Evolutionary conservation across 2,329 filamentous ascomycete genomes (phyloP), one percentile per base, ranked within the genome.

Genomic region (Cercospora canescens): DNA sequence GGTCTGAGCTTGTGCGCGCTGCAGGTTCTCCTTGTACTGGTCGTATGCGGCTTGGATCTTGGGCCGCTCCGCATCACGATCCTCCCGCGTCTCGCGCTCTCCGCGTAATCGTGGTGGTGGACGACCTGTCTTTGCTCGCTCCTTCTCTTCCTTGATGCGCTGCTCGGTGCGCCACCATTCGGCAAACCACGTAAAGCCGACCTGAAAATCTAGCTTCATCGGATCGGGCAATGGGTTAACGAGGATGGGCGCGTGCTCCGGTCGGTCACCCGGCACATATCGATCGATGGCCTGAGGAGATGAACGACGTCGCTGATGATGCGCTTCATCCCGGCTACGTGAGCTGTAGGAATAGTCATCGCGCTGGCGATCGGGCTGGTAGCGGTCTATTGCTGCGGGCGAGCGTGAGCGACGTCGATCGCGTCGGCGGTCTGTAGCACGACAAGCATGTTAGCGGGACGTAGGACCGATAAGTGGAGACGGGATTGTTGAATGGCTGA

Each of bases 91-190:
- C 72, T 92, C 89, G 18, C 88, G 86, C 52, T 88, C 81, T 21
- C 87, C 88, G 66, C 89, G 88, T 4, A 87, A 79, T 14, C 87
- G 83, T 14, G 71, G 71, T 28, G 88, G 87, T 11, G 88, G 85
- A 37, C 89, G 86, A 30, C 91, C 91, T 48, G 88, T 89, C 68
- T 88, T 88, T 28, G 83, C 82, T 34, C 89, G 87, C 74, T 94
- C 91, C 73, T 89, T 91, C 67, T 94, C 91, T 59, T 94, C 91
- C 78, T 93, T 94, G 75, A 94, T 90, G 74, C 89, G 89, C 77
- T 94, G 91, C 72, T 94, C 92, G 70, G 89, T 84, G 67, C 91
- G 87, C 91, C 91, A 94, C 91, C 91, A 94, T 78, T 94, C 91
- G 18, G 91, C 89, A 73, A 92, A 94, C 78, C 90, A 94, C 14